Conservation (phyloP, 192 early-diverging fungal genomes). For the Chytriomyces sp. region DNA sequence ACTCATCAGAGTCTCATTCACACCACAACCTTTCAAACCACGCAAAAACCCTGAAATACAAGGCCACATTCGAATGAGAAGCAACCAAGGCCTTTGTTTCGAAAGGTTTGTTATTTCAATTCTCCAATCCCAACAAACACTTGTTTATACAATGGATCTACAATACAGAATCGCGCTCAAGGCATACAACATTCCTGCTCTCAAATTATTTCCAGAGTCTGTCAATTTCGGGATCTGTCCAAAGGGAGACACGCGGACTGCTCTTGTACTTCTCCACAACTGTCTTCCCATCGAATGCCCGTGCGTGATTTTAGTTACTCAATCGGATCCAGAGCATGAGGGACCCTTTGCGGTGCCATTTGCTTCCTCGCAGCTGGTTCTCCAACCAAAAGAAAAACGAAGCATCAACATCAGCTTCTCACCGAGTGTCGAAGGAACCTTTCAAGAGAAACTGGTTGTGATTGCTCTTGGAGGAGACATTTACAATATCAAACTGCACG, state of each 20-base stretch:
- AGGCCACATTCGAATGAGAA: slow-evolving; percentile 51
- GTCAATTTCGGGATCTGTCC: slow-evolving; percentile 58
- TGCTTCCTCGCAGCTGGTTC: slow-evolving; percentile 43
- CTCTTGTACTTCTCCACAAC: slow-evolving; percentile 44
- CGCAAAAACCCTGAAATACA: slow-evolving; percentile 46
- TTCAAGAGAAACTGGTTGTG: slow-evolving; percentile 45
- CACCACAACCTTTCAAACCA: slow-evolving; percentile 39
- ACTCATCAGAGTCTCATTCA: slow-evolving; percentile 41
- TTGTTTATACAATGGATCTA: neutral
- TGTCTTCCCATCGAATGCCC: slow-evolving; percentile 52
- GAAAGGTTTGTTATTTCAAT: slow-evolving; percentile 49
- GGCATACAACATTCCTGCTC: slow-evolving; percentile 53
- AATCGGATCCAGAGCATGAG: slow-evolving; percentile 5
- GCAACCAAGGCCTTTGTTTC: slow-evolving; percentile 47
- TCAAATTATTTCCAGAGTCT: slow-evolving; percentile 43
- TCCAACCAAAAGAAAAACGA: slow-evolving; percentile 53
- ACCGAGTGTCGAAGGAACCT: slow-evolving; percentile 28
- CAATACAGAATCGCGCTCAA: slow-evolving; percentile 47
- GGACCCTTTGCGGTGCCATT: slow-evolving; percentile 37
- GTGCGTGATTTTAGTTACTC: slow-evolving; percentile 39
- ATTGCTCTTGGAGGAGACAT: slow-evolving; percentile 53
- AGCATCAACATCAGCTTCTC: slow-evolving; percentile 47
- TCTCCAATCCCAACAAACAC: neutral
- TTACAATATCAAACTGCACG: slow-evolving; percentile 38
- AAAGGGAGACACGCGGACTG: slow-evolving; percentile 42